Conservation (phyloP, 2,329 filamentous ascomycete genomes). For the Colletotrichum paranaense region DNA sequence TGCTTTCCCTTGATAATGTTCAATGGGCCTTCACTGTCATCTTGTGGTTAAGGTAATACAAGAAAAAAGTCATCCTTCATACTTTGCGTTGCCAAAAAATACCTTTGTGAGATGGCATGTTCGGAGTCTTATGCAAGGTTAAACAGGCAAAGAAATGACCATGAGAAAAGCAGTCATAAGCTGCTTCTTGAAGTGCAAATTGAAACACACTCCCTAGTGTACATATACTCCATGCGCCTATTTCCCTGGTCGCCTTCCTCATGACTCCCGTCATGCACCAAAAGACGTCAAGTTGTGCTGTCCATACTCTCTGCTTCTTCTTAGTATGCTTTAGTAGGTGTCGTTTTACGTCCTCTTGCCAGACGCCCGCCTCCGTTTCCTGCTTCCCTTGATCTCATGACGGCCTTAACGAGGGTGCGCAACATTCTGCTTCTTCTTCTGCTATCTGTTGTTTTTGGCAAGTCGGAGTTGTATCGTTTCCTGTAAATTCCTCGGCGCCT, state of each 20-base stretch:
- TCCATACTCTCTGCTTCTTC: neutral
- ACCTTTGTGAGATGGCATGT: neutral
- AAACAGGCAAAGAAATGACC: neutral
- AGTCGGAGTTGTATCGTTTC: neutral
- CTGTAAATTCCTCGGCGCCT: neutral
- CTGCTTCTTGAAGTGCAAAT: neutral
- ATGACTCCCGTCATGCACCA: neutral
- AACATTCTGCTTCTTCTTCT: neutral
- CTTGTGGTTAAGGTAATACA: neutral
- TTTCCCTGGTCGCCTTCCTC: neutral
- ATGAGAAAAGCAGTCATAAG: neutral
- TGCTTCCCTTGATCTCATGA: neutral
- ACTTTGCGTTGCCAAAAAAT: neutral
- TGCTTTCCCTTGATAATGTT: neutral
- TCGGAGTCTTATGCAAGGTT: neutral
- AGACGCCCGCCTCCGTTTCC: no score
- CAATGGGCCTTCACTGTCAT: neutral
- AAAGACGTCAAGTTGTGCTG: neutral
- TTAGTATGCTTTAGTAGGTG: neutral
- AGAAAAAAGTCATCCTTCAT: neutral
- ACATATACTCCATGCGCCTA: constrained; percentile 16
- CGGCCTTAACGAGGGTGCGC: neutral
- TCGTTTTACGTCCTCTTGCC: neutral
- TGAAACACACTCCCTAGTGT: constrained; percentile 1
- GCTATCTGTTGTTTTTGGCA: neutral